Conservation (phyloP, 2,329 filamentous ascomycete genomes). For the Setomelanomma holmii region DNA sequence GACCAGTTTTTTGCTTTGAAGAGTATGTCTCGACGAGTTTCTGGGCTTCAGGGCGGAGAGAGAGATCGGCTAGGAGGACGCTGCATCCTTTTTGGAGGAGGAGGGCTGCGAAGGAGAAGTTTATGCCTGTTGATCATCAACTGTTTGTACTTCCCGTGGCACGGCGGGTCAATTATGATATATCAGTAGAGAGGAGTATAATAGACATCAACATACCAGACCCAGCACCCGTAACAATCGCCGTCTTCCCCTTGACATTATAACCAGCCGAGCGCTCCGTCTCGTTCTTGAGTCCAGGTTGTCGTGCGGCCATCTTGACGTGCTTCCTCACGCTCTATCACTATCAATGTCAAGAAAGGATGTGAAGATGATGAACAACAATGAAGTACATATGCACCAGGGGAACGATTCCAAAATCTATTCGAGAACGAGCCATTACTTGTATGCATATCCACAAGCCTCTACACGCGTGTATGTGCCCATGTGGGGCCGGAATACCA, state of each 20-base stretch:
- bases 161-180: too few relatives aligned
- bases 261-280: slow-evolving; percentile 32
- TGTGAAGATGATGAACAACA: too few relatives aligned
- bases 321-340: too few relatives aligned
- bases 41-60: slow-evolving; percentile 56
- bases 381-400: too few relatives aligned
- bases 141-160: too few relatives aligned
- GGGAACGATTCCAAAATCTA: too few relatives aligned
- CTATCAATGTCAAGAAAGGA: too few relatives aligned
- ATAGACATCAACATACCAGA: slow-evolving; percentile 34
- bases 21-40: slow-evolving; percentile 46
- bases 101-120: slow-evolving; percentile 54
- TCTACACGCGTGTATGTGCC: neutral
- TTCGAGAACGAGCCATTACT: too few relatives aligned
- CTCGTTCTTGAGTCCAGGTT: neutral
- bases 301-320: neutral
- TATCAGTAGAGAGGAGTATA: too few relatives aligned
- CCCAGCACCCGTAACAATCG: slow-evolving; percentile 58
- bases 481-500: neutral
- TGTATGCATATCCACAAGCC: too few relatives aligned
- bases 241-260: slow-evolving; percentile 54
- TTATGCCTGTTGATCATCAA: slow-evolving; percentile 50
- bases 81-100: slow-evolving; percentile 56
- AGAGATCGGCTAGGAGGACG: slow-evolving; percentile 57
- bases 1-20: slow-evolving; percentile 18